These are phyloP conservation scores for Stephania cephalantha DNA, from an alignment of 164 flowering plant genomes.

Conservation along the genomic window DNA sequence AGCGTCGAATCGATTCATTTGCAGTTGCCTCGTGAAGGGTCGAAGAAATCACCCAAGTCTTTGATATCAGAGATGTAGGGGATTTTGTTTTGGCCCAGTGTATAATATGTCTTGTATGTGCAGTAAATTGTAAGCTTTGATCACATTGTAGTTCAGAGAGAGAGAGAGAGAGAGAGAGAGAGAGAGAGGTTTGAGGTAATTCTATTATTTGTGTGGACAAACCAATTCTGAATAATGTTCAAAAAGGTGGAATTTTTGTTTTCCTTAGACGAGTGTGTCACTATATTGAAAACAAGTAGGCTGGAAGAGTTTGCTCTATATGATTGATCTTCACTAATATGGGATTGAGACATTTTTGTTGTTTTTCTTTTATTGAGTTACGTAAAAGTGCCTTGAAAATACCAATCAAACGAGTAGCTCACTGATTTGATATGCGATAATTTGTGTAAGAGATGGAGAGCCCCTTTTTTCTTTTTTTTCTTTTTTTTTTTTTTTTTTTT, in stretches of 20 bases:
- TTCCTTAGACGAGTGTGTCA: too few relatives aligned
- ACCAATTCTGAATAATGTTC: constrained; percentile 14
- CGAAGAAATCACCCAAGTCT: neutral
- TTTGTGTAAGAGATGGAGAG: too few relatives aligned
- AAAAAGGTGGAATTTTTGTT: neutral
- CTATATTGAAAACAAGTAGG: too few relatives aligned
- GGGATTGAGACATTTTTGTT: too few relatives aligned
- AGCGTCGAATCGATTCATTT: neutral
- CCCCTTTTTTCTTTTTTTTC: too few relatives aligned
- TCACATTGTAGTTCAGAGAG: neutral
- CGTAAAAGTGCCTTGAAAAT: too few relatives aligned
- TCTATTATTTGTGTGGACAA: constrained; percentile 17
- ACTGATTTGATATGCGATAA: too few relatives aligned
- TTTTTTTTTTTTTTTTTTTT: too few relatives aligned
- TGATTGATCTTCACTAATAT: too few relatives aligned
- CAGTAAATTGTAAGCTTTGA: constrained; percentile 13
- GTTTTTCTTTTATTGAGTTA: too few relatives aligned
- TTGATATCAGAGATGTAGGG: neutral
- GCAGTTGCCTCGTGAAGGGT: neutral
- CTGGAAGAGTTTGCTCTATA: too few relatives aligned
- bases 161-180: neutral
- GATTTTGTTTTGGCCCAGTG: constrained; percentile 11
- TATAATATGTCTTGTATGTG: constrained; percentile 44
- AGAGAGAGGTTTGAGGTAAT: constrained; percentile 5
- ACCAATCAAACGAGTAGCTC: too few relatives aligned